A percentile compares a stretch with the other conserved stretches of the same genome.
Conservation (phyloP, 2,329 filamentous ascomycete genomes). For the Teratosphaeria viscida region DNA sequence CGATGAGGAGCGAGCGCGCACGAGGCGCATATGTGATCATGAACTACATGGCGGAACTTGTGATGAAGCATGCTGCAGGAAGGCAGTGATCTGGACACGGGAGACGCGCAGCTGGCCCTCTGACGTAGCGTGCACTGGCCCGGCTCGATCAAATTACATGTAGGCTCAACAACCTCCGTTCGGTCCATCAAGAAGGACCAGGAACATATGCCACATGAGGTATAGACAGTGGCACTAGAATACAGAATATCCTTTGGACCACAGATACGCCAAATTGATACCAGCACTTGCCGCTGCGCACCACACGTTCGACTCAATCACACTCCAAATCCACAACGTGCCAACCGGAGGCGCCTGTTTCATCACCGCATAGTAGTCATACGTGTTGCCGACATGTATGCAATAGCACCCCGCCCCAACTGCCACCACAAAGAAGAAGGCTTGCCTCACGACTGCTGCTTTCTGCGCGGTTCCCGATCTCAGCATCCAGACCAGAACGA, state of each 20-base stretch:
- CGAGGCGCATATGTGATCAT: background rate
- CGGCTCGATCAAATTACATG: too few species aligned
- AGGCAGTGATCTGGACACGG: background rate
- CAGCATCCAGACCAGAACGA: conserved; percentile 34
- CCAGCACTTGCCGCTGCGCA: conserved; percentile 50
- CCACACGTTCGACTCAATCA: conserved; percentile 70
- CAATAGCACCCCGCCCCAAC: conserved; percentile 63
- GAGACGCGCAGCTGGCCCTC: background rate
- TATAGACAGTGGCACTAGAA: conserved; percentile 5
- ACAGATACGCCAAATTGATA: conserved; percentile 42
- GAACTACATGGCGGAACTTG: background rate
- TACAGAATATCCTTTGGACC: conserved; percentile 42
- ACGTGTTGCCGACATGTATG: conserved; percentile 68
- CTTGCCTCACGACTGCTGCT: conserved; percentile 36
- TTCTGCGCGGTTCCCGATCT: conserved; percentile 30
- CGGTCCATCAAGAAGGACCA: too few species aligned
- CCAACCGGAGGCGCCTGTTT: conserved; percentile 82
- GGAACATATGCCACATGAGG: too few species aligned
- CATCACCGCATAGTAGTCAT: conserved; percentile 80
- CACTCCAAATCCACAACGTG: conserved; percentile 85
- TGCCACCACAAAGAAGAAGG: conserved; percentile 54
- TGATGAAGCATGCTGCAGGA: background rate
- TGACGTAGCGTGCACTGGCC: conserved; percentile 1
- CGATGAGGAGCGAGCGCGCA: background rate
- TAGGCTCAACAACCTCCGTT: too few species aligned